phyloP scores from a whole-genome alignment of 257 asterid genomes.

The Solanum dulcamara region DNA sequence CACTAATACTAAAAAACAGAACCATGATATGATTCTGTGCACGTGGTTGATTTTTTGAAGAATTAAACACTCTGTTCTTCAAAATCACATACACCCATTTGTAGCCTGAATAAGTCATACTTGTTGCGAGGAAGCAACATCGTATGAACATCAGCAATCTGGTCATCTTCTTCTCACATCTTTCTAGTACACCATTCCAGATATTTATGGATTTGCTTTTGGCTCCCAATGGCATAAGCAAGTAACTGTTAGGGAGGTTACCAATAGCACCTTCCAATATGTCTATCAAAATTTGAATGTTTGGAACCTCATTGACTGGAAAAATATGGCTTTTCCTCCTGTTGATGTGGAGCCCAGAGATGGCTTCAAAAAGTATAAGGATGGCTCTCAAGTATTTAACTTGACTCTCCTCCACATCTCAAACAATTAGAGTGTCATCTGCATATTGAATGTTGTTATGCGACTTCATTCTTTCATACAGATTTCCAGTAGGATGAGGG shows the following conservation, averaged over 20 bases:
- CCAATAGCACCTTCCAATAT: neutral
- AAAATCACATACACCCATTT: neutral
- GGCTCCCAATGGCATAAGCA: neutral
- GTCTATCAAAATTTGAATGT: neutral
- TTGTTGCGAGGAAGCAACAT: neutral
- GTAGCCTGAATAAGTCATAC: neutral
- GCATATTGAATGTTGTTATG: neutral
- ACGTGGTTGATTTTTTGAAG: neutral
- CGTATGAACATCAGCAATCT: neutral
- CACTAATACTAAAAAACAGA: neutral
- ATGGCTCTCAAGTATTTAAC: neutral
- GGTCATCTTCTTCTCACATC: neutral
- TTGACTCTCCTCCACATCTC: neutral
- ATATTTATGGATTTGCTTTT: neutral
- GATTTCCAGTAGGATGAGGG: neutral
- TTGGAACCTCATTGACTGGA: neutral
- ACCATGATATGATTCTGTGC: neutral
- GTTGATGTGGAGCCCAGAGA: neutral
- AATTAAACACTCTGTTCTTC: neutral
- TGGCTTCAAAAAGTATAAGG: neutral
- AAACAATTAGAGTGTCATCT: neutral
- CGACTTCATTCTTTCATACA: neutral
- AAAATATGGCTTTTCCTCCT: neutral
- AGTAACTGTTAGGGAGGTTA: too few relatives aligned
- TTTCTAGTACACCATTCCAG: neutral